phyloP scores from a whole-genome alignment of 768 basidiomycete species.

The Paxillus involutus region DNA sequence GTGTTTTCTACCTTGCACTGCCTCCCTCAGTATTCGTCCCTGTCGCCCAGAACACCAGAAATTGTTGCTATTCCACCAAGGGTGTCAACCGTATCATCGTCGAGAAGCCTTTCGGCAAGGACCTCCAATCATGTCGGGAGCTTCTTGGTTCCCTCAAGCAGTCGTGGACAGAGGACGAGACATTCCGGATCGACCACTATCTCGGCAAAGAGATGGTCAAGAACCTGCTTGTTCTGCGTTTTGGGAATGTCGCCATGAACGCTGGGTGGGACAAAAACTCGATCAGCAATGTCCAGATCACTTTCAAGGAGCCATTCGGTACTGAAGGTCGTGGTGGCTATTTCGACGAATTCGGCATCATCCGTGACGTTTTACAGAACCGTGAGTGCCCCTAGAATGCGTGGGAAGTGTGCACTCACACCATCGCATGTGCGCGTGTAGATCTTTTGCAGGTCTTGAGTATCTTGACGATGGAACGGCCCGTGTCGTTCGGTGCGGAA shows the following conservation, averaged over 20 bases:
- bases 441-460: constrained; percentile 95
- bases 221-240: constrained; percentile 93
- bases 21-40: constrained; percentile 96
- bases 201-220: constrained; percentile 99
- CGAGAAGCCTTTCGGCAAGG: constrained; percentile 98
- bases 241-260: constrained; percentile 89
- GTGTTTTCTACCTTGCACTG: constrained; percentile 95
- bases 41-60: constrained; percentile 81
- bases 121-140: constrained; percentile 78
- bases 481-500: constrained; percentile 95
- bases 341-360: constrained; percentile 99
- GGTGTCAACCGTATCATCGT: constrained; percentile 93
- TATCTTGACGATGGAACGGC: constrained; percentile 96
- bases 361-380: constrained; percentile 96
- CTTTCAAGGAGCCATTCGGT: constrained; percentile 99
- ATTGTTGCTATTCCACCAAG: constrained; percentile 68
- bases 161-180: constrained; percentile 95
- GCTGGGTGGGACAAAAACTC: constrained; percentile 95
- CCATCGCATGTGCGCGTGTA: constrained; percentile 34
- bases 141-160: constrained; percentile 79
- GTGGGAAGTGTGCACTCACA: constrained; percentile 5
- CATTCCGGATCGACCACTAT: constrained; percentile 99
- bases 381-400: constrained; percentile 58
- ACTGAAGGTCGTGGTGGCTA: constrained; percentile 99
- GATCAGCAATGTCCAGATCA: constrained; percentile 96